Evolutionary conservation across 106 monocot genomes (phyloP).

Genomic region (Apostasia ramifera): DNA sequence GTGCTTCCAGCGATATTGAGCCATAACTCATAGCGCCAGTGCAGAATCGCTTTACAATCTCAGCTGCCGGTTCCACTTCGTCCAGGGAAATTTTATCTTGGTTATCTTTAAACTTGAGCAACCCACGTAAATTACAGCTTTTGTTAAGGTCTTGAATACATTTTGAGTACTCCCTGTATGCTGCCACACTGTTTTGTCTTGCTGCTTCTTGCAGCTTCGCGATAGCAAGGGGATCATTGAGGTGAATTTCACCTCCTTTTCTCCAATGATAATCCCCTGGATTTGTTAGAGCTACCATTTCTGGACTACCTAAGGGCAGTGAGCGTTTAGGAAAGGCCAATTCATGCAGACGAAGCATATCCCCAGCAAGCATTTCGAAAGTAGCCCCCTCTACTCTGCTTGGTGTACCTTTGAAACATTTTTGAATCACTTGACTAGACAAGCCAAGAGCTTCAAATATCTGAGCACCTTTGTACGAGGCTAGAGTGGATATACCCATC

Average conservation of each 20-base stretch:
- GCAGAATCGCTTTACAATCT: conserved; percentile 91
- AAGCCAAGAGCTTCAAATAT: conserved; percentile 99
- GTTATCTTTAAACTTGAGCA: conserved; percentile 88
- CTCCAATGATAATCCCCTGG: conserved; percentile 99
- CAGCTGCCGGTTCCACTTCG: conserved; percentile 88
- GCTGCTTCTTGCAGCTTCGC: conserved; percentile 98
- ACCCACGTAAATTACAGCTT: conserved; percentile 85
- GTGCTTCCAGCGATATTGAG: conserved; percentile 95
- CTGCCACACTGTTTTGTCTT: conserved; percentile 77
- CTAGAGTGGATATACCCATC: conserved; percentile 98
- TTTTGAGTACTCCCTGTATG: conserved; percentile 90
- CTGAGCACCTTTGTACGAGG: conserved; percentile 99
- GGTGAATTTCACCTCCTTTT: conserved; percentile 94
- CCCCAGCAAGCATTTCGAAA: conserved; percentile 91
- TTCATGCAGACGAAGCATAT: conserved; percentile 83
- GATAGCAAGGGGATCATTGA: conserved; percentile 98
- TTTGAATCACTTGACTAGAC: conserved; percentile 79
- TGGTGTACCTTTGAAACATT: conserved; percentile 92
- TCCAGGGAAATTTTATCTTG: conserved; percentile 61
- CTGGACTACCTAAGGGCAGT: conserved; percentile 84
- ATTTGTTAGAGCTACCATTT: conserved; percentile 75
- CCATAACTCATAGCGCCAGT: conserved; percentile 99
- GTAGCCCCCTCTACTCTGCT: conserved; percentile 96
- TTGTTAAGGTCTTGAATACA: conserved; percentile 88
- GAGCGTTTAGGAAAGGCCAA: conserved; percentile 71